Percentiles rank a stretch among this genome's conserved stretches.
These are phyloP conservation scores for Desmodesmus armatus DNA, from an alignment of 139 green algal species.

Conservation along the genomic window DNA sequence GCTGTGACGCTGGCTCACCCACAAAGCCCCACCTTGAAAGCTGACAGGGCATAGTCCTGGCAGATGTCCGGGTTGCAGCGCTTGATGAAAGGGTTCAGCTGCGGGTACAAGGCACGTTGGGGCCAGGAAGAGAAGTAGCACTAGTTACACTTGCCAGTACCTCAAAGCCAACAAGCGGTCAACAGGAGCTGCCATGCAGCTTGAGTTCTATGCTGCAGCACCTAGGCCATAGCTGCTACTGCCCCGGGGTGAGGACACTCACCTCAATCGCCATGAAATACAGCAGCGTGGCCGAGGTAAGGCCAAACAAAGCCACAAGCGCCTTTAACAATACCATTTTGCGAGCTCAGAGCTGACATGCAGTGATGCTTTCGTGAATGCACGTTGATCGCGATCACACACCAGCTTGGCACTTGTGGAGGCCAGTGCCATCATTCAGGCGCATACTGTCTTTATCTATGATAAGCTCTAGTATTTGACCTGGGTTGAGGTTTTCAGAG, in stretches of 20 bases:
- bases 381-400: neutral
- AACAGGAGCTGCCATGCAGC: neutral
- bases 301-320: neutral
- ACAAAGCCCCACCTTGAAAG: too few species aligned
- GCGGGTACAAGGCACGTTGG: neutral
- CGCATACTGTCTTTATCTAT: neutral
- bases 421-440: neutral
- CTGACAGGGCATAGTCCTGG: neutral
- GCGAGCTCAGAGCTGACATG: neutral
- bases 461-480: neutral
- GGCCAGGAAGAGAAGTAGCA: neutral
- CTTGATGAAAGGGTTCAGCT: conserved; percentile 7
- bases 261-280: neutral
- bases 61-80: conserved; percentile 23
- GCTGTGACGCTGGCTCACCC: too few species aligned
- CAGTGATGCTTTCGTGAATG: neutral
- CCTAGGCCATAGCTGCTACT: neutral
- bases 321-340: neutral
- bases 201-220: neutral
- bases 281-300: neutral
- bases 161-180: too few species aligned
- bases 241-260: neutral
- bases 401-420: neutral
- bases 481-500: neutral
- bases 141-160: neutral